Evolutionary conservation across 768 basidiomycete species (phyloP).

Genomic region (Hortiboletus campestris): DNA sequence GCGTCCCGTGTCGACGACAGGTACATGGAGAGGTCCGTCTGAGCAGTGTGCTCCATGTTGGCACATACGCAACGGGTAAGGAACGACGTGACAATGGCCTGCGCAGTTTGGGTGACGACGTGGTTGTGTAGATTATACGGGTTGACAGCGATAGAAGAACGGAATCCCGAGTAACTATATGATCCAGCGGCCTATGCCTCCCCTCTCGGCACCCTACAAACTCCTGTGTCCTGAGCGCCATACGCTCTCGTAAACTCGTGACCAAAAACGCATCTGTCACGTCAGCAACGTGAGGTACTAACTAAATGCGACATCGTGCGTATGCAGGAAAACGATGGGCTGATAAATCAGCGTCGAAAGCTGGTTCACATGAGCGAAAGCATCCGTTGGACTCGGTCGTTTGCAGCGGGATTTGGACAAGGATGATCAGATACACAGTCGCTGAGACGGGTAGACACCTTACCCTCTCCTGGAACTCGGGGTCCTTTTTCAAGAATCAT

Average conservation of each 20-base stretch:
- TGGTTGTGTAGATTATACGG: conserved; percentile 86
- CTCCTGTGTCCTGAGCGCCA: conserved; percentile 80
- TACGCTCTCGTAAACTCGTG: conserved; percentile 82
- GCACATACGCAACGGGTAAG: conserved; percentile 71
- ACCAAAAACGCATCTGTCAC: conserved; percentile 86
- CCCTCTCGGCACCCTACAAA: conserved; percentile 84
- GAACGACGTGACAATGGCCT: conserved; percentile 78
- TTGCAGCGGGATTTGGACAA: conserved; percentile 85
- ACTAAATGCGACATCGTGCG: conserved; percentile 79
- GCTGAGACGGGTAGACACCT: neutral
- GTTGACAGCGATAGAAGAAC: conserved; percentile 82
- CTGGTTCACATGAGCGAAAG: conserved; percentile 75
- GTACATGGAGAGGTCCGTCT: conserved; percentile 31
- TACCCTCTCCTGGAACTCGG: conserved; percentile 78
- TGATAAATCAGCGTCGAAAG: conserved; percentile 85
- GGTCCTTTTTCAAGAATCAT: conserved; percentile 71
- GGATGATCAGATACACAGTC: conserved; percentile 46
- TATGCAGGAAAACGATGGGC: conserved; percentile 83
- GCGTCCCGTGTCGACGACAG: conserved; percentile 42
- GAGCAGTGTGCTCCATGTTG: conserved; percentile 59
- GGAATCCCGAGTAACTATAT: conserved; percentile 83
- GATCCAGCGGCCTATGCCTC: conserved; percentile 70
- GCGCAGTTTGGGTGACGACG: conserved; percentile 83
- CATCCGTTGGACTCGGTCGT: conserved; percentile 73
- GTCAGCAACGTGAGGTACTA: conserved; percentile 82